These are phyloP conservation scores for Saccharum officinarum DNA, from an alignment of 176 grass and related monocot genomes.

Conservation along the genomic window DNA sequence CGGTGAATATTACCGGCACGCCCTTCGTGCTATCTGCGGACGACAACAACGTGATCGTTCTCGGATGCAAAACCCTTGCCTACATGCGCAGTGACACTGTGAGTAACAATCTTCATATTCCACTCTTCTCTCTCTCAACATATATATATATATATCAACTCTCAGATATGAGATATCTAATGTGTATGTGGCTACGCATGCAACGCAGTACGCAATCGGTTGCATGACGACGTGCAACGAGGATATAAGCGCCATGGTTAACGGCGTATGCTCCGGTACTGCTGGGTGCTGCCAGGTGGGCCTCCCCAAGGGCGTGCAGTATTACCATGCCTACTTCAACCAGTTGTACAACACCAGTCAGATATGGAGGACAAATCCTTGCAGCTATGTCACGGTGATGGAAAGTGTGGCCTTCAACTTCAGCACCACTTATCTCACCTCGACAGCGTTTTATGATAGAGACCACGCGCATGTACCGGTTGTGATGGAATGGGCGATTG, in stretches of 20 bases:
- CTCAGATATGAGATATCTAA: too few relatives aligned
- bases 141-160: too few relatives aligned
- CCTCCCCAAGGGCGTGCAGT: neutral
- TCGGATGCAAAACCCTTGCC: slow-evolving; percentile 19
- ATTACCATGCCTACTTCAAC: neutral
- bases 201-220: slow-evolving; percentile 3
- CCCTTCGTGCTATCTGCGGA: neutral
- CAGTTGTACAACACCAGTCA: neutral
- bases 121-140: too few relatives aligned
- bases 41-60: neutral
- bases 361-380: neutral
- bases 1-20: neutral
- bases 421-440: too few relatives aligned
- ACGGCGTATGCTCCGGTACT: neutral
- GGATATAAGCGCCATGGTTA: neutral
- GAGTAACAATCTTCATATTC: neutral
- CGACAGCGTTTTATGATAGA: too few relatives aligned
- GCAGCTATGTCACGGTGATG: neutral
- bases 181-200: too few relatives aligned
- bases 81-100: slow-evolving; percentile 3
- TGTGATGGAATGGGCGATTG: neutral
- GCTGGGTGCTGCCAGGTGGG: neutral
- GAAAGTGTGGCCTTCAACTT: too few relatives aligned
- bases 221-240: neutral
- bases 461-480: neutral